These are phyloP conservation scores for Haberlea rhodopensis DNA, from an alignment of 257 asterid species.

Conservation along the genomic window DNA sequence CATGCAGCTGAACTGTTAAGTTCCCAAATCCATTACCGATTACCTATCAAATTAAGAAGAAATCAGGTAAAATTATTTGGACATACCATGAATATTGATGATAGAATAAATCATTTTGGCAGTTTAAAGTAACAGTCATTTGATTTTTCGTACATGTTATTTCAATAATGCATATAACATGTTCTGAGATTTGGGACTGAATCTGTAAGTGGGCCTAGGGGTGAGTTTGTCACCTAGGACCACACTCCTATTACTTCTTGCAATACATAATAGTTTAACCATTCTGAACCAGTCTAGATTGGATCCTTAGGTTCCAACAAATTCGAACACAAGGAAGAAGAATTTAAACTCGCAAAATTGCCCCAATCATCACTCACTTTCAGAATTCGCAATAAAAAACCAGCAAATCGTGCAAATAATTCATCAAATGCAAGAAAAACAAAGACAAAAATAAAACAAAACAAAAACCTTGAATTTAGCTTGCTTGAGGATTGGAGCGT, in stretches of 20 bases:
- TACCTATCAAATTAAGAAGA: not conserved
- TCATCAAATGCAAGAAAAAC: slow-evolving; percentile 1
- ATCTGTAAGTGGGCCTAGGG: not conserved
- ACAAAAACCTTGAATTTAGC: slow-evolving; percentile 80
- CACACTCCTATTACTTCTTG: not conserved
- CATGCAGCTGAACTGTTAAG: not conserved
- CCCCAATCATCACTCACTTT: not conserved
- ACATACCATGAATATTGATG: not conserved
- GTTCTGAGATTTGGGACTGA: not conserved
- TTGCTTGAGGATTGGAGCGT: slow-evolving; percentile 92
- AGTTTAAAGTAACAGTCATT: not conserved
- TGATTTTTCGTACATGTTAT: not conserved
- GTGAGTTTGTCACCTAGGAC: not conserved
- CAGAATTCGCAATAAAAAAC: not conserved
- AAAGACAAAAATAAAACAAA: not conserved
- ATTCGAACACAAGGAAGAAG: not conserved
- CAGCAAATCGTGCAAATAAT: not conserved
- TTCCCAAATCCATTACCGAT: not conserved
- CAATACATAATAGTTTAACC: not conserved
- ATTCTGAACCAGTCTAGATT: not conserved
- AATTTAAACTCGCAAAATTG: not conserved
- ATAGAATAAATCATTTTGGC: not conserved
- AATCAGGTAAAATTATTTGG: not conserved
- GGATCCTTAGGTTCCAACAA: not conserved
- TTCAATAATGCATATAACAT: not conserved